phyloP scores from a whole-genome alignment of 2,329 filamentous ascomycete species.

The Colletotrichum phormii region DNA sequence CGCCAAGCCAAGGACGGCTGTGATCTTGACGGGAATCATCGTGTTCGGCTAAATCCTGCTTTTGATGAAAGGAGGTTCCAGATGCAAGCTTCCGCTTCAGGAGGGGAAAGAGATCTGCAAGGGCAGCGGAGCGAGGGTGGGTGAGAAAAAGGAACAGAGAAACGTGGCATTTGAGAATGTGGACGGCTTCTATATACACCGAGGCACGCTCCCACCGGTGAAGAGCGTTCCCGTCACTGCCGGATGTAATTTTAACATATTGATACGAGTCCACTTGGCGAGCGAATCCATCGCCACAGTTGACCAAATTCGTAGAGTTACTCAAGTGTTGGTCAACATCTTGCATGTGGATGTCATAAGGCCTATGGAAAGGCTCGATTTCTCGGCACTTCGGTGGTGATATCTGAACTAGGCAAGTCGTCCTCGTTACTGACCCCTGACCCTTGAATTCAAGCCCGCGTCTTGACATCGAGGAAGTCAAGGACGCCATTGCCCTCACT shows the following conservation, averaged over 20 bases:
- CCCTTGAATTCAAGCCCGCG: neutral
- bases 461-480: neutral
- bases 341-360: neutral
- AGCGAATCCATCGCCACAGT: neutral
- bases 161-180: slow-evolving; percentile 12
- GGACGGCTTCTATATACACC: slow-evolving; percentile 16
- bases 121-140: neutral
- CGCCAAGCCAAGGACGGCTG: slow-evolving; percentile 16
- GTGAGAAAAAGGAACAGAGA: slow-evolving; percentile 5
- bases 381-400: slow-evolving; percentile 22
- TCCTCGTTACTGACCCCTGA: slow-evolving; percentile 11
- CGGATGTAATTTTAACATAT: slow-evolving; percentile 5
- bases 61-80: slow-evolving; percentile 20
- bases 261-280: slow-evolving; percentile 7
- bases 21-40: slow-evolving; percentile 22
- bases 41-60: neutral
- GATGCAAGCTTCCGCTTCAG: slow-evolving; percentile 10
- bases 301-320: neutral
- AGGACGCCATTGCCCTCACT: too few relatives aligned
- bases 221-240: neutral
- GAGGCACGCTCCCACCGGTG: neutral
- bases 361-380: neutral
- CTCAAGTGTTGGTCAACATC: slow-evolving; percentile 17
- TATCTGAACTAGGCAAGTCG: slow-evolving; percentile 16
- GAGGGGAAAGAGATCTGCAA: slow-evolving; percentile 16